These are phyloP conservation scores for Craspedostauros australis DNA, from an alignment of 108 stramenopile genomes.

Conservation along the genomic window DNA sequence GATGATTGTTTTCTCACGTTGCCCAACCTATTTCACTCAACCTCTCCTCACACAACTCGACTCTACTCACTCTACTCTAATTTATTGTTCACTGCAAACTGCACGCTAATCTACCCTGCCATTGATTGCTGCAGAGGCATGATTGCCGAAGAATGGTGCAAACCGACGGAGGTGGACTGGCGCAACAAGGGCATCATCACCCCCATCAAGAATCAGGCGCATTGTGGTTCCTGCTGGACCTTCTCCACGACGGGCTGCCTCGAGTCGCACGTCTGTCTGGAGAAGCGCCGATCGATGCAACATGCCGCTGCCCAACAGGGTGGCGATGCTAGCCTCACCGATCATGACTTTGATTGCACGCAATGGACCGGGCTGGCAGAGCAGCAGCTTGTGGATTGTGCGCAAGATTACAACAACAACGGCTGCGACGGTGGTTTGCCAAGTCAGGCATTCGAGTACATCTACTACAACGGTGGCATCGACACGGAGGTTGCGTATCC, in stretches of 20 bases:
- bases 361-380: constrained; percentile 42
- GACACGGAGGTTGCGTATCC: constrained; percentile 28
- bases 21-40: too few relatives aligned
- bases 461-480: constrained; percentile 49
- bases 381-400: constrained; percentile 62
- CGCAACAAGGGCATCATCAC: constrained; percentile 44
- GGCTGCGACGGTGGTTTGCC: constrained; percentile 61
- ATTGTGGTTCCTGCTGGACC: constrained; percentile 58
- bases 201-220: constrained; percentile 48
- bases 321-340: too few relatives aligned
- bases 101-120: too few relatives aligned
- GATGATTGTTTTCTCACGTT: too few relatives aligned
- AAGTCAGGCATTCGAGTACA: constrained; percentile 44
- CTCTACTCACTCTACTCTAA: too few relatives aligned
- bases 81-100: too few relatives aligned
- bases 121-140: too few relatives aligned
- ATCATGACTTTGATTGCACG: constrained; percentile 24
- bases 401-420: constrained; percentile 34
- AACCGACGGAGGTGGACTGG: constrained; percentile 40
- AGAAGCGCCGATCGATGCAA: not conserved
- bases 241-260: constrained; percentile 47
- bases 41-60: too few relatives aligned
- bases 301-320: not conserved
- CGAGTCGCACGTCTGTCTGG: constrained; percentile 40
- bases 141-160: too few relatives aligned